Evolutionary conservation across 2,329 filamentous ascomycete genomes (phyloP), one percentile per base, ranked within the genome.

Genomic region (Penicillium freii): DNA sequence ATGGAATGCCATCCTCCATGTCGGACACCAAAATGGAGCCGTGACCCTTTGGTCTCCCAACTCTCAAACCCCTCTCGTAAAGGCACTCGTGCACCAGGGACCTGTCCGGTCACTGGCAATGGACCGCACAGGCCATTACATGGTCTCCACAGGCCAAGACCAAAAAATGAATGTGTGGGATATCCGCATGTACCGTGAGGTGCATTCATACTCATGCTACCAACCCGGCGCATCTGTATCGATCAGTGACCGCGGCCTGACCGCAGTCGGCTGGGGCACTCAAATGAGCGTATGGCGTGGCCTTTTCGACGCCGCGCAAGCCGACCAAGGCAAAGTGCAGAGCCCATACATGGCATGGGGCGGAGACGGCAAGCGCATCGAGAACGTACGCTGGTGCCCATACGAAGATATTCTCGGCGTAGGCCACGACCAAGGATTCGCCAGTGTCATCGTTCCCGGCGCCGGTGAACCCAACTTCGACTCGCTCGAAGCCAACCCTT

Each of bases 381-480:
- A 96, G 75, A 85, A 89, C 40, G 85, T 96, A 2, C 83, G 84
- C 59, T 99, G 93, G 90, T 99, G 94, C 71, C 94, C 94, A 0
- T 96, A 90, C 62, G 94, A 99, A 73, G 94, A 99, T 79, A 80
- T 97, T 0, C 84, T 99, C 1, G 94, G 93, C 15, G 83, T 96
- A 25, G 84, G 88, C 2, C 93, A 97, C 78, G 84, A 90, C 70
- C 80, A 87, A 59, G 94, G 94, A 15, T 97, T 97, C 78, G 90
- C 89, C 17, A 94, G 89, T 55, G 85, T 97, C 70, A 85, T 99
- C 66, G 86, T 97, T 2, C 94, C 94, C 8, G 94, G 94, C 47
- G 90, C 93, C n/a, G 94, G 94, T 61, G 94, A 99, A 75, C 87
- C 94, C 72, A 97, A 97, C 82, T 97, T 90, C 73, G 94, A 99